Evolutionary conservation across 2,329 filamentous ascomycete genomes (phyloP).

Genomic region (Penicillium crustosum): DNA sequence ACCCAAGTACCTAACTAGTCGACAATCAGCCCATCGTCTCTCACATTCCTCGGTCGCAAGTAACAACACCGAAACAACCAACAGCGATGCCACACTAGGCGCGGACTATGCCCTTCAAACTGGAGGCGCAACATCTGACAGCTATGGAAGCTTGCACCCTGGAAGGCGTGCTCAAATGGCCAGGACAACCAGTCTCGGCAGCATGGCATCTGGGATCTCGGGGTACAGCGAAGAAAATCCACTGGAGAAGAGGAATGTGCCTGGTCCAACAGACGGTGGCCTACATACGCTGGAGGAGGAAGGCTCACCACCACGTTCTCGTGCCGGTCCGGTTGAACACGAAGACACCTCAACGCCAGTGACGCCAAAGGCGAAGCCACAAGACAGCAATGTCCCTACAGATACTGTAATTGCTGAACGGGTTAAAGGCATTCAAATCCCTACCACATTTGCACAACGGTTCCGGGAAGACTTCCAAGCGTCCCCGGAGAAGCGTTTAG

Average conservation of each 20-base stretch:
- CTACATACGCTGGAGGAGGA: constrained; percentile 62
- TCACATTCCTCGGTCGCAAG: constrained; percentile 58
- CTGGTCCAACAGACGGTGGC: constrained; percentile 45
- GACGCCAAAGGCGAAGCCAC: constrained; percentile 68
- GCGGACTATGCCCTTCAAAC: constrained; percentile 81
- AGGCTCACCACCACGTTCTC: constrained; percentile 36
- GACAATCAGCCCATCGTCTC: constrained; percentile 59
- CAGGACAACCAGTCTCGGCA: constrained; percentile 81
- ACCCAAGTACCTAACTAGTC: constrained; percentile 57
- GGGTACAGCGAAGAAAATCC: constrained; percentile 52
- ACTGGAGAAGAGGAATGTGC: constrained; percentile 45
- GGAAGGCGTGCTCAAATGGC: constrained; percentile 54
- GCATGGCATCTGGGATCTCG: constrained; percentile 75
- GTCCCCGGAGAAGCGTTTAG: constrained; percentile 59
- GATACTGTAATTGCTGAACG: constrained; percentile 88
- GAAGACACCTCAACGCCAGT: constrained; percentile 57
- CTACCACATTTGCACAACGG: constrained; percentile 81
- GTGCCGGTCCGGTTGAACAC: constrained; percentile 38
- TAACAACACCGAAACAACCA: constrained; percentile 59
- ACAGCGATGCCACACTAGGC: constrained; percentile 71
- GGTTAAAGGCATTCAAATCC: constrained; percentile 85
- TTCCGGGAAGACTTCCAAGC: constrained; percentile 71
- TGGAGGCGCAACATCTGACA: constrained; percentile 67
- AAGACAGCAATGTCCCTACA: constrained; percentile 65
- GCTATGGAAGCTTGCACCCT: constrained; percentile 22